These are phyloP conservation scores for Mycosphaerella arachidis DNA, from an alignment of 2,329 filamentous ascomycete species.

Conservation along the genomic window DNA sequence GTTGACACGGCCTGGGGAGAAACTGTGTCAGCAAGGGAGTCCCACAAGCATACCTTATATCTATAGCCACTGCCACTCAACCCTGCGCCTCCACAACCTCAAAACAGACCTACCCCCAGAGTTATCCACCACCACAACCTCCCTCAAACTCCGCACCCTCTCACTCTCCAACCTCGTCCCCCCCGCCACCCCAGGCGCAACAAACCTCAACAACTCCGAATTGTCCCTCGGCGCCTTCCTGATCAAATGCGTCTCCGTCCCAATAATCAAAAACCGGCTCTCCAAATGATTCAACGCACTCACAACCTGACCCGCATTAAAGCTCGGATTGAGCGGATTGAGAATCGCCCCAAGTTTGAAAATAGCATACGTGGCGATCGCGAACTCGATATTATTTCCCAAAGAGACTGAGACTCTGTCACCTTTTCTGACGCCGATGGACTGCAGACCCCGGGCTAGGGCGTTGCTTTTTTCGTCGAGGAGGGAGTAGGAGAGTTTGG, in stretches of 20 bases:
- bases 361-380: slow-evolving; percentile 77
- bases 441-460: slow-evolving; percentile 64
- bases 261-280: slow-evolving; percentile 71
- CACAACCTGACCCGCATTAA: slow-evolving; percentile 73
- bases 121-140: slow-evolving; percentile 77
- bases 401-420: slow-evolving; percentile 81
- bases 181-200: slow-evolving; percentile 22
- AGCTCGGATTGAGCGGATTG: slow-evolving; percentile 86
- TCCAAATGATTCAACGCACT: slow-evolving; percentile 73
- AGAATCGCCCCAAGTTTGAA: slow-evolving; percentile 94
- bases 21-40: neutral
- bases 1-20: slow-evolving; percentile 45
- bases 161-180: slow-evolving; percentile 47
- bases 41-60: neutral
- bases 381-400: slow-evolving; percentile 81
- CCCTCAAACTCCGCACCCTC: slow-evolving; percentile 63
- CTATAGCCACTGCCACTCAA: neutral
- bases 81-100: too few species aligned
- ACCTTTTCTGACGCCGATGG: slow-evolving; percentile 71
- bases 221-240: slow-evolving; percentile 59
- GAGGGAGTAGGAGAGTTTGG: slow-evolving; percentile 64
- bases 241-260: slow-evolving; percentile 80
- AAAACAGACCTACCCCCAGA: slow-evolving; percentile 36
- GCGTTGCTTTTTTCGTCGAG: slow-evolving; percentile 74
- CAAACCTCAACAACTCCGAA: slow-evolving; percentile 51